Base-by-base conservation (phyloP, 2,329 filamentous ascomycete genomes). In the Epichloe elymi region DNA sequence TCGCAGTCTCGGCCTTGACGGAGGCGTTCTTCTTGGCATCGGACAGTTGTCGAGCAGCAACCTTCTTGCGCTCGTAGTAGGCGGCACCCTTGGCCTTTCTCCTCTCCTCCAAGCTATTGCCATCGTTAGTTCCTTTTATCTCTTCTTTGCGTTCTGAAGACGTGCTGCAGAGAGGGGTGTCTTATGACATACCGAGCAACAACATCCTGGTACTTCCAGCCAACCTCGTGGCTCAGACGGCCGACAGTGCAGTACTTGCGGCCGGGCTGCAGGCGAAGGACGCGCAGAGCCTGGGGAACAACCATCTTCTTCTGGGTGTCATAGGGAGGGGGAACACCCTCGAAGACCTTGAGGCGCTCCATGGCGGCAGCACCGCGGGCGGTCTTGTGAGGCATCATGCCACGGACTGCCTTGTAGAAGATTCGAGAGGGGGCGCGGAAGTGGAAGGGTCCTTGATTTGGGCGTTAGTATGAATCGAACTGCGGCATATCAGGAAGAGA, bases 21-120 rank as follows among this genome's bases (percentile, higher is more conserved):
- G 81, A 83, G 63, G 89, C 88, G 73, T 78, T 86, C 85, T 91
- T 91, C 85, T 95, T 86, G 65, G 91, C 90, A 71, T 95, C 87
- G 64, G 83, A 79, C 65, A 96, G 77, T 79, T 94, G 88, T 81
- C 86, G 87, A 72, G 85, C 82, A 65, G 86, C 86, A 63, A 88
- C 82, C 88, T 94, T 95, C 93, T 97, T 98, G 83, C 90, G 89
- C 82, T 95, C 90, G 83, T 97, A 97, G 86, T 96, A 98, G 72
- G 93, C 93, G 65, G 86, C 83, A 69, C 89, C 86, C 88, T 97
- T 98, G 74, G 94, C 91, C 83, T 98, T 98, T 81, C 93, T 88
- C 76, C 91, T 84, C 83, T 98, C 93, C 83, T 98, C 93, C 69
- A 98, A 83, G 76, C 93, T 97, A 19, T 49, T 30, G 67, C 63